These are phyloP conservation scores for Trichophyton schoenleinii DNA, from an alignment of 2,329 filamentous ascomycete species.

Conservation along the genomic window DNA sequence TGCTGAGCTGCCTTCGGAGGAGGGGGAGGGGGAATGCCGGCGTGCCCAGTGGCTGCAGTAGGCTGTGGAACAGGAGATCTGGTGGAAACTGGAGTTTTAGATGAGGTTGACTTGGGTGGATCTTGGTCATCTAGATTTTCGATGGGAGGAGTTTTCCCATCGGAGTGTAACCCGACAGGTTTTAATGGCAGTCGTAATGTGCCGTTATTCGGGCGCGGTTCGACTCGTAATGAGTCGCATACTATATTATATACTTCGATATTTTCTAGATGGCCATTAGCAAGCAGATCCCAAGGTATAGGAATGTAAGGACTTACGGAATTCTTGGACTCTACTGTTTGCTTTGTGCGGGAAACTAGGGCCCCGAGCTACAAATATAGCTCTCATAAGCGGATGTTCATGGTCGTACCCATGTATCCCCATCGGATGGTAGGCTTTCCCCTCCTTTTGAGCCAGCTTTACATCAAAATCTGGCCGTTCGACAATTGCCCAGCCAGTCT, in stretches of 20 bases:
- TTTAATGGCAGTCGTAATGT: conserved; percentile 49
- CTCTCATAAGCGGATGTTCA: conserved; percentile 86
- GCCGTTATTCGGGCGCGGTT: conserved; percentile 71
- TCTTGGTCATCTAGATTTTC: conserved; percentile 22
- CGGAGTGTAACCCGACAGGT: conserved; percentile 34
- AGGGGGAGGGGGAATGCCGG: conserved; percentile 7
- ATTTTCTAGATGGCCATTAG: conserved; percentile 52
- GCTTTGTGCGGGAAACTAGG: conserved; percentile 80
- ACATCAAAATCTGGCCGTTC: conserved; percentile 67
- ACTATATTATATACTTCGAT: conserved; percentile 90
- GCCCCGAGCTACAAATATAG: conserved; percentile 83
- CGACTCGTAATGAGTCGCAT: conserved; percentile 70
- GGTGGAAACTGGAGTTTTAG: not conserved
- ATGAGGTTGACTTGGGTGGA: not conserved
- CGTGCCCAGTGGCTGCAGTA: not conserved
- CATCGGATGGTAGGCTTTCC: conserved; percentile 59
- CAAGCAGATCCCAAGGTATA: not conserved
- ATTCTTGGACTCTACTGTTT: conserved; percentile 65
- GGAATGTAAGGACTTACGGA: conserved; percentile 51
- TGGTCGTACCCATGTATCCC: conserved; percentile 94
- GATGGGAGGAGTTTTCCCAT: conserved; percentile 22
- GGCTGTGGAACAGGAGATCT: not conserved
- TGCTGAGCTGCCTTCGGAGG: conserved; percentile 9
- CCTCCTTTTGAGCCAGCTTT: conserved; percentile 50
- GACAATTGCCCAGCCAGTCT: conserved; percentile 85